Conservation (phyloP, 208 protist genomes). For the Acanthamoeba healyi region DNA sequence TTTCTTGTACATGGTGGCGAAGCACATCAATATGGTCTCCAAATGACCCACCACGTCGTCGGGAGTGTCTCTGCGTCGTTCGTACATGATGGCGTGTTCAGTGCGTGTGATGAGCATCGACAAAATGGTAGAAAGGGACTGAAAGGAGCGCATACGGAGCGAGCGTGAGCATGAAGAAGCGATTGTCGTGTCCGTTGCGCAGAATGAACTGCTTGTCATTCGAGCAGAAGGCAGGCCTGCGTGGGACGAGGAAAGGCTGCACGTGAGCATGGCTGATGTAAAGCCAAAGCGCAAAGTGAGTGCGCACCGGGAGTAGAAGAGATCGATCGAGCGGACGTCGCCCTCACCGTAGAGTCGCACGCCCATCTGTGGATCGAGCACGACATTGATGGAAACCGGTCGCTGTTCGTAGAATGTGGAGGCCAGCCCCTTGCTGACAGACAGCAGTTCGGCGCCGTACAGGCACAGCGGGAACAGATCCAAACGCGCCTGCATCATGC, state of each 20-base stretch:
- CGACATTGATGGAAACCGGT: slow-evolving; percentile 7
- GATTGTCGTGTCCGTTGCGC: slow-evolving; percentile 47
- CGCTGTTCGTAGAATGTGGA: neutral
- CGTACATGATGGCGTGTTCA: too few species aligned
- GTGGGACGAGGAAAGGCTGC: too few species aligned
- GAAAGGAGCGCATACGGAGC: neutral
- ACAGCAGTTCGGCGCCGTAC: slow-evolving; percentile 7
- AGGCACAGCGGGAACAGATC: slow-evolving; percentile 27
- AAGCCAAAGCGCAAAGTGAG: too few species aligned
- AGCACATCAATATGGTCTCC: slow-evolving; percentile 49
- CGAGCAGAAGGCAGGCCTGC: slow-evolving; percentile 33
- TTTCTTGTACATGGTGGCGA: slow-evolving; percentile 54
- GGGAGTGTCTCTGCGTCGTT: slow-evolving; percentile 23
- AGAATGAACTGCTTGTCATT: slow-evolving; percentile 48
- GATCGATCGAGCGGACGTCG: slow-evolving; percentile 19
- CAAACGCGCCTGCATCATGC: slow-evolving; percentile 3
- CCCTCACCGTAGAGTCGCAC: slow-evolving; percentile 43
- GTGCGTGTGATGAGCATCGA: too few species aligned
- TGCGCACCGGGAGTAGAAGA: slow-evolving; percentile 46
- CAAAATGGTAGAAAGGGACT: neutral
- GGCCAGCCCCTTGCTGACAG: neutral
- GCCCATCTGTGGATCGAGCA: slow-evolving; percentile 55
- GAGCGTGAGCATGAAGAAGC: slow-evolving; percentile 58
- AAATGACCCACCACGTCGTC: slow-evolving; percentile 37
- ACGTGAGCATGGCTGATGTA: too few species aligned